Conservation (phyloP, 78 protist species). For the Cyanophora paradoxa region DNA sequence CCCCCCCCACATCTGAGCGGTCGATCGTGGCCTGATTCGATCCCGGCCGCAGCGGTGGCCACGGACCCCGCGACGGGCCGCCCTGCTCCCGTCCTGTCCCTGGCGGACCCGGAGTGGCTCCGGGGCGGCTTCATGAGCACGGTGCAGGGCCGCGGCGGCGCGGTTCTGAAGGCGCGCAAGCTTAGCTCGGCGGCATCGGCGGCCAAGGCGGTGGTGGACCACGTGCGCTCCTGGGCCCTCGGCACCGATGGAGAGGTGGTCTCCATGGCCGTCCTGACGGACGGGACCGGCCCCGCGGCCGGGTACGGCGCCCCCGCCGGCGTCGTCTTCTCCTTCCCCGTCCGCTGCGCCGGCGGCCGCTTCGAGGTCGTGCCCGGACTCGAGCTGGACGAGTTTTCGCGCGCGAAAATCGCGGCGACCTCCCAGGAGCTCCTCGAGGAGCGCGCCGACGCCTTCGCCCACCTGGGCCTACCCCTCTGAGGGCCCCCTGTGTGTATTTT, state of each 20-base stretch:
- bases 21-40: too few relatives aligned
- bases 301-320: slow-evolving; percentile 49
- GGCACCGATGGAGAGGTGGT: slow-evolving; percentile 55
- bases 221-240: slow-evolving; percentile 49
- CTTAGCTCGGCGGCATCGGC: slow-evolving; percentile 76
- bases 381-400: slow-evolving; percentile 41
- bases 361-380: slow-evolving; percentile 49
- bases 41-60: too few relatives aligned
- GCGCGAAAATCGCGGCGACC: slow-evolving; percentile 55
- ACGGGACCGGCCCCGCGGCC: slow-evolving; percentile 18
- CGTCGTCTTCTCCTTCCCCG: slow-evolving; percentile 65
- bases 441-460: slow-evolving; percentile 17
- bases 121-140: slow-evolving; percentile 49
- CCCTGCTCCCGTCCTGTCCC: neutral
- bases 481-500: neutral
- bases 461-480: neutral
- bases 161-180: slow-evolving; percentile 64
- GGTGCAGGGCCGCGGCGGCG: slow-evolving; percentile 90
- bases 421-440: slow-evolving; percentile 63
- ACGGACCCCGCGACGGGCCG: too few relatives aligned
- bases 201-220: slow-evolving; percentile 71
- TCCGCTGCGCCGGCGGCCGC: slow-evolving; percentile 15
- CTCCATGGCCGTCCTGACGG: slow-evolving; percentile 65
- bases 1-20: too few relatives aligned
- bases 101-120: slow-evolving; percentile 57